Percentiles rank a stretch among this genome's conserved stretches.
Evolutionary conservation across 2,329 filamentous ascomycete species (phyloP).

Genomic region (Trichothecium roseum): DNA sequence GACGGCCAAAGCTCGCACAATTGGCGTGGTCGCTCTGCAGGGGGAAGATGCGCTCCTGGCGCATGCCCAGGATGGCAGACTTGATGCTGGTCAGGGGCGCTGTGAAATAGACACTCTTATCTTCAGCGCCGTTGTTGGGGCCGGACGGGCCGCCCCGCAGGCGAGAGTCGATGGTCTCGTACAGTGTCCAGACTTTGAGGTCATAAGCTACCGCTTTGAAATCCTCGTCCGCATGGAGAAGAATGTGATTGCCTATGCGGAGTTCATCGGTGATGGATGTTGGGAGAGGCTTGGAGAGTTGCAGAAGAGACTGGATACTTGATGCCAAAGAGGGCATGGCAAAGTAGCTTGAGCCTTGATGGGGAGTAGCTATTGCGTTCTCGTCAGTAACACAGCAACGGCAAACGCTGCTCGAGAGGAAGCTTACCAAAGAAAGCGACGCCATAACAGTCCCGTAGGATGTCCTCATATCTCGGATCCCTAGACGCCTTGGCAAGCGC

Average conservation of each 20-base stretch:
- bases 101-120: constrained; percentile 39
- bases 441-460: constrained; percentile 48
- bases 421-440: constrained; percentile 48
- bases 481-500: constrained; percentile 38
- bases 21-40: constrained; percentile 45
- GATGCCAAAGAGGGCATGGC: constrained; percentile 44
- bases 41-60: constrained; percentile 40
- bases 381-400: too few relatives aligned
- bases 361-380: constrained; percentile 31
- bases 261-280: constrained; percentile 38
- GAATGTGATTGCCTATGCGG: constrained; percentile 34
- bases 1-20: constrained; percentile 41
- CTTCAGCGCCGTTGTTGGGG: constrained; percentile 8
- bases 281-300: constrained; percentile 39
- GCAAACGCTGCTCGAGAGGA: constrained; percentile 9
- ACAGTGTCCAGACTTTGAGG: constrained; percentile 51
- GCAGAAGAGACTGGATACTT: constrained; percentile 42
- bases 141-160: constrained; percentile 32
- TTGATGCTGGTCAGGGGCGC: constrained; percentile 49
- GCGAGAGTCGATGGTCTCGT: constrained; percentile 51
- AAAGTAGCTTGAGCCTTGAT: constrained; percentile 53
- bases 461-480: constrained; percentile 24
- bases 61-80: constrained; percentile 38
- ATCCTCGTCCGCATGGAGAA: constrained; percentile 40
- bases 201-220: constrained; percentile 48